A percentile compares a stretch with the other conserved stretches of the same genome.
These are phyloP conservation scores for Stagonosporopsis chrysanthemi DNA, from an alignment of 2,329 filamentous ascomycete species.

Conservation along the genomic window DNA sequence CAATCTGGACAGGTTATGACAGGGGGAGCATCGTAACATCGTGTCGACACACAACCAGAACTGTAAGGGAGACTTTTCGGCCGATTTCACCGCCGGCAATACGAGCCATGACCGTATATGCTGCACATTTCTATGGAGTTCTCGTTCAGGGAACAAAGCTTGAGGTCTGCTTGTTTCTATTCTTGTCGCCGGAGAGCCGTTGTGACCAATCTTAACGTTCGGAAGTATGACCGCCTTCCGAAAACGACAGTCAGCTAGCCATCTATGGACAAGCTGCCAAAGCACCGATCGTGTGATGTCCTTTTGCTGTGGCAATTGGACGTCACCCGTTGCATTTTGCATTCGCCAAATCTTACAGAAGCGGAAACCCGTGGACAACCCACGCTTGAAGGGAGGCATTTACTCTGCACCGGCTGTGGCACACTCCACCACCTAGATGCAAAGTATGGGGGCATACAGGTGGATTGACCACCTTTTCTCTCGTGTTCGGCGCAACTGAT, in stretches of 20 bases:
- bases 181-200: slow-evolving; percentile 3
- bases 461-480: slow-evolving; percentile 9
- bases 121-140: not conserved
- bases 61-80: not conserved
- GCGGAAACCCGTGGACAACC: not conserved
- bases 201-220: slow-evolving; percentile 15
- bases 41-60: not conserved
- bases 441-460: slow-evolving; percentile 23
- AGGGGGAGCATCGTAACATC: not conserved
- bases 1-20: not conserved
- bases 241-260: slow-evolving; percentile 2
- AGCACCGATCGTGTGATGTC: not conserved
- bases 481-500: slow-evolving; percentile 28
- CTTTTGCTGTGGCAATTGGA: slow-evolving; percentile 11
- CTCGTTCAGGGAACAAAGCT: too few species aligned
- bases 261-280: not conserved
- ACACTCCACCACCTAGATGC: slow-evolving; percentile 6
- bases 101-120: slow-evolving; percentile 6
- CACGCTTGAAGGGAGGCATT: slow-evolving; percentile 1
- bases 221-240: not conserved
- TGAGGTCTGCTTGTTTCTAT: slow-evolving; percentile 9
- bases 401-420: slow-evolving; percentile 11
- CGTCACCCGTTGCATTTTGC: slow-evolving; percentile 4
- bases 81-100: not conserved
- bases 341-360: slow-evolving; percentile 7